Evolutionary conservation across 2,329 filamentous ascomycete species (phyloP), one percentile per base, ranked within the genome.

Genomic region (Colletotrichum siamense): DNA sequence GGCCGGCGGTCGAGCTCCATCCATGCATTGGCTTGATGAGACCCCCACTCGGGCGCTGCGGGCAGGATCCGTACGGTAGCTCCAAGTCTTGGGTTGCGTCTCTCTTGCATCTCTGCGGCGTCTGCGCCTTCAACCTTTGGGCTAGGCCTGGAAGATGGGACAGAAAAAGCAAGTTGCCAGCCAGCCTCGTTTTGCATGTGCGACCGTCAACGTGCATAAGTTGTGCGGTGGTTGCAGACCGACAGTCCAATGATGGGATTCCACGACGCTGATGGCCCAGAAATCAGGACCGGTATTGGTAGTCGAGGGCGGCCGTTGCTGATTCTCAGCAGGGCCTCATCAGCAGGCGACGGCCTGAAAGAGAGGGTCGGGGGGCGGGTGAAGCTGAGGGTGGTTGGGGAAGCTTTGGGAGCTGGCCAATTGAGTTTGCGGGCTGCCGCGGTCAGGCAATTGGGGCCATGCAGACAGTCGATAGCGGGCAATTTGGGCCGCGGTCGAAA

Each of bases 241-340:
- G 71, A 67, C 62, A 64, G 71, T 66, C 75, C 75, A 77, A 85
- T 84, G 76, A 71, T 77, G 59, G 61, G 74, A 76, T 77, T 82
- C 81, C 83, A 84, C 83, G 83, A 84, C 79, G 80, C 79, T 77
- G 77, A 36, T 30, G 71, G 73, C 61, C 75, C 75, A 77, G 71
- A 73, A 59, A 64, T 65, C 55, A 59, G 32, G 32, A n/a, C 44
- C 26, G 32, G 32, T 64, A 69, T 65, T 18, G 39, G 69, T 73
- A 34, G 18, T 39, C 34, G 55, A 30, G 59, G 30, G 49, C 39
- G 30, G 39, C 24, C 59, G 13, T 64, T 73, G 73, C 63, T 65
- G 64, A 64, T 64, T 59, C 30, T 73, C 64, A 64, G 36, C 57
- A 36, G 26, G 67, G 39, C 36, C 39, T 69, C 73, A 59, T 36